phyloP scores from a whole-genome alignment of 495 filamentous ascomycete genomes.

The Tricharina praecox region DNA sequence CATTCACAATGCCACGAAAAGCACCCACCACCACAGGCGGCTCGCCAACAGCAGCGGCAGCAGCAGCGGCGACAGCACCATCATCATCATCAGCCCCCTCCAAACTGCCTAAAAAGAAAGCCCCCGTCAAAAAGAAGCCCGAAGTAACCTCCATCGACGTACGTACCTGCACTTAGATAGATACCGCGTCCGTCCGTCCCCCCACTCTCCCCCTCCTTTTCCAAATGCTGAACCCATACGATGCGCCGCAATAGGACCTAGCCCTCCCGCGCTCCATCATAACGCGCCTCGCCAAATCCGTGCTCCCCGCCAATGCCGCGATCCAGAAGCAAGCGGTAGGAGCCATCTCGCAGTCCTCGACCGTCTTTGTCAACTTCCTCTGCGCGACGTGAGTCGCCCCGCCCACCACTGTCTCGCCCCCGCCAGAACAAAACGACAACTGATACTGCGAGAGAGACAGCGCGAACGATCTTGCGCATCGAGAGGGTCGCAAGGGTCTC shows the following conservation, averaged over 20 bases:
- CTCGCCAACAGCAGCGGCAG: no score
- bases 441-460: neutral
- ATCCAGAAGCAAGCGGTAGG: slow-evolving; percentile 85
- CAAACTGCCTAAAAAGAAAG: no score
- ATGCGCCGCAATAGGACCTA: slow-evolving; percentile 54
- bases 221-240: no score
- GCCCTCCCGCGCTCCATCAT: slow-evolving; percentile 87
- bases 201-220: neutral
- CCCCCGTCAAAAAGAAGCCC: neutral
- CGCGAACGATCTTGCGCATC: slow-evolving; percentile 55
- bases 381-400: slow-evolving; percentile 61
- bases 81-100: neutral
- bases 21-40: no score
- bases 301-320: slow-evolving; percentile 89
- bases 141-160: neutral
- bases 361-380: slow-evolving; percentile 85
- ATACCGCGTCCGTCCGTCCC: no score
- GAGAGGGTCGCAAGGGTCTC: slow-evolving; percentile 66
- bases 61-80: no score
- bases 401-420: no score
- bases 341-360: slow-evolving; percentile 82
- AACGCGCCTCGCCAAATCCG: slow-evolving; percentile 79
- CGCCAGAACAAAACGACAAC: neutral
- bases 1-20: neutral
- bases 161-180: no score